phyloP scores from a whole-genome alignment of 371 early-diverging fungal genomes.

The Fennellomyces sp. region DNA sequence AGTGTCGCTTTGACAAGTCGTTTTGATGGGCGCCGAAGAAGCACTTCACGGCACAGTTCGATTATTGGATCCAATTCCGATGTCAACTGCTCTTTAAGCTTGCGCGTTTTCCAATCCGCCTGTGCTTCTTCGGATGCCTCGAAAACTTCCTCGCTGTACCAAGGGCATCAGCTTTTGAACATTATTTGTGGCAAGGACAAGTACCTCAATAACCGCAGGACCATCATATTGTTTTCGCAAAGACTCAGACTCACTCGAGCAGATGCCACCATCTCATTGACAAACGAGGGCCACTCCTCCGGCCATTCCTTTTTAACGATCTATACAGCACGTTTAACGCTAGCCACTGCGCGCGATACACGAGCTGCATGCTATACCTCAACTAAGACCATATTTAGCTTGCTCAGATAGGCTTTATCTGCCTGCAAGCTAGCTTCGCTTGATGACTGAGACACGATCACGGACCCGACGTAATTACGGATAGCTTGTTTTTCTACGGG shows the following conservation, averaged over 20 bases:
- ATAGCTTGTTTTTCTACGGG: slow-evolving; percentile 27
- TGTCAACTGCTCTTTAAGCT: slow-evolving; percentile 86
- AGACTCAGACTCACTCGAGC: slow-evolving; percentile 81
- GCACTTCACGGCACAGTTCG: slow-evolving; percentile 58
- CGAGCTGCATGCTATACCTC: slow-evolving; percentile 75
- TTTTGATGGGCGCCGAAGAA: slow-evolving; percentile 82
- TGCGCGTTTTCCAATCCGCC: slow-evolving; percentile 85
- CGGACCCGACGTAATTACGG: slow-evolving; percentile 80
- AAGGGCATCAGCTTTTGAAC: too few species aligned
- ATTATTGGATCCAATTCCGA: slow-evolving; percentile 66
- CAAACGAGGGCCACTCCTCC: slow-evolving; percentile 95
- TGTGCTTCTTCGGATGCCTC: slow-evolving; percentile 91
- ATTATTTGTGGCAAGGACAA: not conserved
- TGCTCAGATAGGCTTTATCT: slow-evolving; percentile 70
- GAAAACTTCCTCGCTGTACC: slow-evolving; percentile 97
- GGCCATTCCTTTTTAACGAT: slow-evolving; percentile 99
- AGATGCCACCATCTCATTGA: slow-evolving; percentile 90
- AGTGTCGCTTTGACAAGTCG: slow-evolving; percentile 60
- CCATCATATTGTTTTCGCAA: slow-evolving; percentile 96
- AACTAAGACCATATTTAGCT: slow-evolving; percentile 88
- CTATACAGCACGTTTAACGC: slow-evolving; percentile 53
- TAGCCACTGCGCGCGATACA: too few species aligned
- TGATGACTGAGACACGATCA: slow-evolving; percentile 76
- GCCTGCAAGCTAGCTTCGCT: slow-evolving; percentile 50
- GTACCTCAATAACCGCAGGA: slow-evolving; percentile 90